A percentile compares a stretch with the other conserved stretches of the same genome.
Conservation (phyloP, 2,329 filamentous ascomycete species). For the Aurifilum marmelostoma region DNA sequence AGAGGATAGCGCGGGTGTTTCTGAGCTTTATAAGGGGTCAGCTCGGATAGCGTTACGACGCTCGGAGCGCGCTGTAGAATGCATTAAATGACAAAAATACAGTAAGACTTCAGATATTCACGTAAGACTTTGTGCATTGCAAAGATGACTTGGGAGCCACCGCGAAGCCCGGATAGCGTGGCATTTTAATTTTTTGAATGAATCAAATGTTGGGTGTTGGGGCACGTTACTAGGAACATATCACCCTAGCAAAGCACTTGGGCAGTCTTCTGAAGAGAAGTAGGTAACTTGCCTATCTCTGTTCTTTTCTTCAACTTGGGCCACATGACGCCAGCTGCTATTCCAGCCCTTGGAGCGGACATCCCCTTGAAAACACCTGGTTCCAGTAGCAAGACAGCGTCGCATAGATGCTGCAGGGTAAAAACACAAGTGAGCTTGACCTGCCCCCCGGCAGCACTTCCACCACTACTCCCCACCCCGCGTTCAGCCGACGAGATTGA, state of each 20-base stretch:
- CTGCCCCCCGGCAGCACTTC: neutral
- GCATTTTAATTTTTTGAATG: no score
- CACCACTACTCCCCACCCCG: no score
- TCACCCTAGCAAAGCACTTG: neutral
- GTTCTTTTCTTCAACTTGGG: neutral
- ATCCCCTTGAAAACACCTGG: neutral
- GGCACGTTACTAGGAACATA: neutral
- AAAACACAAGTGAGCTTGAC: neutral
- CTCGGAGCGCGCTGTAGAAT: conserved; percentile 19
- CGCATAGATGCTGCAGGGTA: neutral
- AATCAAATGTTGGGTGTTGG: neutral
- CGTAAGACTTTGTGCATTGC: neutral
- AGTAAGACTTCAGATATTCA: neutral
- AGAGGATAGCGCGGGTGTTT: conserved; percentile 74
- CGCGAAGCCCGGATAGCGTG: no score
- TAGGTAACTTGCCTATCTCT: neutral
- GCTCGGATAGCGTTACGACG: neutral
- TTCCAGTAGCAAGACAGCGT: neutral
- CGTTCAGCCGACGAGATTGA: conserved; percentile 68
- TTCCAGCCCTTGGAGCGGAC: neutral
- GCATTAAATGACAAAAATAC: neutral
- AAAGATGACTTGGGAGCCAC: no score
- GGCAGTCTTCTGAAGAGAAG: neutral
- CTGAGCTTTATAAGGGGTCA: conserved; percentile 69
- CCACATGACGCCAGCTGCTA: neutral